A percentile compares a stretch with the other conserved stretches of the same genome.
Evolutionary conservation across 306 rosid species (phyloP).

Genomic region (Fagus crenata): DNA sequence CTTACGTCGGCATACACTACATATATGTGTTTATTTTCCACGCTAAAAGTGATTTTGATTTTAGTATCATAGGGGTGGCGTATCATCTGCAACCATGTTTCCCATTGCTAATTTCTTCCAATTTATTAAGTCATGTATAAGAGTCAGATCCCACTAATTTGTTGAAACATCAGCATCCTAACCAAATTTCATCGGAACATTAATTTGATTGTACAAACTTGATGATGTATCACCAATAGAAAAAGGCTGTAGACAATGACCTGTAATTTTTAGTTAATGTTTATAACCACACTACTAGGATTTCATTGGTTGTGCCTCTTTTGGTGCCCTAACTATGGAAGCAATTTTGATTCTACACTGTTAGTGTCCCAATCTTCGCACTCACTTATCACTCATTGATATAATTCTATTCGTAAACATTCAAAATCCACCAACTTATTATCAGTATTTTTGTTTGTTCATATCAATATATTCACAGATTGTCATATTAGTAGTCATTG

Average conservation of each 20-base stretch:
- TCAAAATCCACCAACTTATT: not conserved
- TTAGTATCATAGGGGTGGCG: constrained; percentile 15
- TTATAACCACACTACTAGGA: constrained; percentile 36
- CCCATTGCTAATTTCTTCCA: constrained; percentile 5
- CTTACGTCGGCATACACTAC: constrained; percentile 49
- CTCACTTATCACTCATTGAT: constrained; percentile 50
- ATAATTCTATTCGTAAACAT: not conserved
- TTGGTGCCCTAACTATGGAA: constrained; percentile 25
- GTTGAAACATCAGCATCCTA: constrained; percentile 36
- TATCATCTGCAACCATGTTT: constrained; percentile 36
- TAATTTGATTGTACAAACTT: constrained; percentile 20
- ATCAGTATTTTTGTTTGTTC: not conserved
- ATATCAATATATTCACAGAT: not conserved
- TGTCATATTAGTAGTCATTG: constrained; percentile 1
- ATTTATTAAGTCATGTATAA: constrained; percentile 34
- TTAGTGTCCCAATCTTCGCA: constrained; percentile 44
- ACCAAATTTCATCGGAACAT: constrained; percentile 33
- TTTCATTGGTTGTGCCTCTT: constrained; percentile 39
- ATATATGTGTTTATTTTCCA: not conserved
- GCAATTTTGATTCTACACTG: constrained; percentile 23
- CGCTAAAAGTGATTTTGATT: constrained; percentile 21
- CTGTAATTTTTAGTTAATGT: constrained; percentile 18
- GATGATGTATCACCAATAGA: constrained; percentile 28
- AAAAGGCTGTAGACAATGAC: constrained; percentile 37
- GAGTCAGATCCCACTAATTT: constrained; percentile 71